Evolutionary conservation across 192 early-diverging fungal species (phyloP).

Genomic region (Podila verticillata): DNA sequence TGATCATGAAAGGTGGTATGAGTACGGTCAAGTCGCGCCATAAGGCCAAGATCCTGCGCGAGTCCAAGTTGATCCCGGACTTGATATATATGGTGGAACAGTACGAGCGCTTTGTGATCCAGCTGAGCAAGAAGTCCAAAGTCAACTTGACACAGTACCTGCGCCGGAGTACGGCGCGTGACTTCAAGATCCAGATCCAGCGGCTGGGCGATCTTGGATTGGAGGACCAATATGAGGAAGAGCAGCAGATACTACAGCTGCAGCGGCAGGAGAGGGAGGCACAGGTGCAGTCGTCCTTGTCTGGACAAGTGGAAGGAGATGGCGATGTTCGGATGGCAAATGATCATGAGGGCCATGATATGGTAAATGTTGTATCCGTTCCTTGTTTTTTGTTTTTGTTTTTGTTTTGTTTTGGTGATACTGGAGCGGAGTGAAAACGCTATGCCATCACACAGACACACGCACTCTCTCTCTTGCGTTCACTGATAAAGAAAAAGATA

Average conservation of each 20-base stretch:
- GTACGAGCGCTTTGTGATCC: slow-evolving; percentile 78
- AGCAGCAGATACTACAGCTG: slow-evolving; percentile 18
- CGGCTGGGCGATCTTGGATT: slow-evolving; percentile 50
- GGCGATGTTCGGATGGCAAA: slow-evolving; percentile 13
- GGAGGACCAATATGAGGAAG: slow-evolving; percentile 54
- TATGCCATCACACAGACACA: too few relatives aligned
- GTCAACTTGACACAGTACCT: slow-evolving; percentile 79
- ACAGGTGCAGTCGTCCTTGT: slow-evolving; percentile 8
- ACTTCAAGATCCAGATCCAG: slow-evolving; percentile 76
- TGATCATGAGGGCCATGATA: slow-evolving; percentile 10
- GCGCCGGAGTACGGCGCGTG: slow-evolving; percentile 80
- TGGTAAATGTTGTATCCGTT: slow-evolving; percentile 9
- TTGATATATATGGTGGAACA: slow-evolving; percentile 81
- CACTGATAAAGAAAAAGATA: neutral
- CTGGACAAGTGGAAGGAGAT: slow-evolving; percentile 5
- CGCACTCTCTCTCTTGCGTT: neutral
- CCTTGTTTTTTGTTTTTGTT: too few relatives aligned
- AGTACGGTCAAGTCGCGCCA: slow-evolving; percentile 21
- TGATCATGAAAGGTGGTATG: neutral
- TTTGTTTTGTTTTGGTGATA: too few relatives aligned
- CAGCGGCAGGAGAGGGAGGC: slow-evolving; percentile 9
- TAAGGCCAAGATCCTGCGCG: slow-evolving; percentile 70
- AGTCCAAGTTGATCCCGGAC: slow-evolving; percentile 77
- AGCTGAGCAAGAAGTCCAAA: slow-evolving; percentile 75
- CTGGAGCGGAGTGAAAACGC: too few relatives aligned